Base-by-base conservation (phyloP, 441 rosid species). In the Theobroma grandiflorum region DNA sequence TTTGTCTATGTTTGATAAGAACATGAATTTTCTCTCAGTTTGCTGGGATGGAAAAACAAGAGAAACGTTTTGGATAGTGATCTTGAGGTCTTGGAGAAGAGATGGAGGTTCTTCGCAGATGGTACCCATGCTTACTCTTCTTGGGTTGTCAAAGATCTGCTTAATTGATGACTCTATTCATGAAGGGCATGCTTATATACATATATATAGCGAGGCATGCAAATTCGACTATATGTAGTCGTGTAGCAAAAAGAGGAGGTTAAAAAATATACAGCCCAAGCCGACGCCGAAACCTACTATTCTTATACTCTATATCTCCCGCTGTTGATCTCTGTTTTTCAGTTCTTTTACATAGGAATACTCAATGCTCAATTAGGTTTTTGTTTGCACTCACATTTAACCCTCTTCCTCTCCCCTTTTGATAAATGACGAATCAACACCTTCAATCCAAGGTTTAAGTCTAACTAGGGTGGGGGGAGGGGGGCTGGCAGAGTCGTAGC, bases 1-100 rank as follows among this genome's bases (percentile, higher is more conserved):
- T 72, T 87, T 90, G 80, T 95, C 98, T 33, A 95, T 93, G 86
- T 93, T 92, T 37, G 97, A 95, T 55, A 93, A 79, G 86, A 95
- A 93, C 82, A 90, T 76, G 72, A 91, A 73, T 81, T 77, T 80
- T 76, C 38, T 88, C 49, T 80, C 62, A 3, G 86, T 82, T 78
- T 83, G 74, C 71, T 82, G 78, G 68, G 86, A 72, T 4, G 97
- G 96, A 78, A 86, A 78, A 15, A 93, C 80, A 76, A 91, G 81
- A 40, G 75, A 70, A 38, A 84, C 78, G 71, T 87, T 85, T 59
- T 86, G 86, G 82, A 89, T 71, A 4, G 80, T 85, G 50, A 92
- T 86, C 16, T 87, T 90, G 33, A 95, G 92, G 81, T 91, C 91
- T 79, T 87, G 83, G 45, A 79, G 75, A 79, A 84, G 88, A 58